These are phyloP conservation scores for Farysia itapuensis DNA, from an alignment of 1,284 basidiomycete species.

Conservation along the genomic window DNA sequence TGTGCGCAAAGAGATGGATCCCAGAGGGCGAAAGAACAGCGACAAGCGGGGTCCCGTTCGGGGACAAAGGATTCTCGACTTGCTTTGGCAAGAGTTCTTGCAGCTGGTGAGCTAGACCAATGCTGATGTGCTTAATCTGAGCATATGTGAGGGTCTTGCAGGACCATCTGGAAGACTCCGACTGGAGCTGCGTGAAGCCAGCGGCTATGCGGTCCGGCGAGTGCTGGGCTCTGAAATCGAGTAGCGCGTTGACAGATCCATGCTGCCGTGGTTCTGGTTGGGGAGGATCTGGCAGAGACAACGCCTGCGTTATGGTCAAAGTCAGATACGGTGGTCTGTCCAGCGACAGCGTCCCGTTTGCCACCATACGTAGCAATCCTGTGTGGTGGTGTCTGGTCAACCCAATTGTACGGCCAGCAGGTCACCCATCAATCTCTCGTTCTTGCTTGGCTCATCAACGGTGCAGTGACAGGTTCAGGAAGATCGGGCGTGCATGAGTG, in stretches of 20 bases:
- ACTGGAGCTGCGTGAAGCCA: constrained; percentile 53
- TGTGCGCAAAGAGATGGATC: constrained; percentile 60
- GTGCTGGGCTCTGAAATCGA: constrained; percentile 56
- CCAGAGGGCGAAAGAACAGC: constrained; percentile 61
- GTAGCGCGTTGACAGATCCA: constrained; percentile 55
- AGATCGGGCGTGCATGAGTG: no score
- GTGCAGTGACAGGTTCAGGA: no score
- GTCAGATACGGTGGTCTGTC: constrained; percentile 21
- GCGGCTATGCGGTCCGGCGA: constrained; percentile 57
- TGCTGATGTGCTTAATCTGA: constrained; percentile 2
- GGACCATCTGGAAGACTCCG: constrained; percentile 19
- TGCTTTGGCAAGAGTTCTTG: constrained; percentile 2
- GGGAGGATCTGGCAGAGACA: constrained; percentile 25
- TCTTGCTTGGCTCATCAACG: no score
- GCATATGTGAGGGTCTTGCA: constrained; percentile 49
- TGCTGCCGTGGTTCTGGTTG: constrained; percentile 56
- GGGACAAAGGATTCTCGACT: constrained; percentile 2
- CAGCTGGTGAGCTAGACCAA: constrained; percentile 9
- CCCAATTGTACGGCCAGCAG: no score
- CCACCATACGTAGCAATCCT: no score
- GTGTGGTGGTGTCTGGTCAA: no score
- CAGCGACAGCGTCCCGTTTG: no score
- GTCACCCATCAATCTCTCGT: no score
- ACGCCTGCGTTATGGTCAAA: constrained; percentile 30
- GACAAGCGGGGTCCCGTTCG: constrained; percentile 34